A percentile compares a stretch with the other conserved stretches of the same genome.
Conservation (phyloP, 2,329 filamentous ascomycete genomes). For the Chaetomium globosum region DNA sequence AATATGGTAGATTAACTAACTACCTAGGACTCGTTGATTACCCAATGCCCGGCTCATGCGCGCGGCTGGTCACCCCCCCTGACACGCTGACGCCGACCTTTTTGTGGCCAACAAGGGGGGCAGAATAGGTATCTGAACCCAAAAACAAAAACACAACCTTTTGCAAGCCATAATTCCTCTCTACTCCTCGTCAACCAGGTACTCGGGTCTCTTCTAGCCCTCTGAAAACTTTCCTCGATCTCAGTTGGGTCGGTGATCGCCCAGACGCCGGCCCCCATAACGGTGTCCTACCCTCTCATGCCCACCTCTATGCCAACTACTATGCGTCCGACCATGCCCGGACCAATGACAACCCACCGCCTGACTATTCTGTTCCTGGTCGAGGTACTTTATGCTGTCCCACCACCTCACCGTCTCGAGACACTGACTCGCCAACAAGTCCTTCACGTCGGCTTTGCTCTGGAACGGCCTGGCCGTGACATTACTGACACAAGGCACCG, state of each 20-base stretch:
- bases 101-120: not conserved
- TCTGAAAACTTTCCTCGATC: slow-evolving; percentile 66
- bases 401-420: slow-evolving; percentile 95
- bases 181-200: slow-evolving; percentile 52
- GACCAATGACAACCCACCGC: slow-evolving; percentile 89
- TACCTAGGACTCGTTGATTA: not conserved
- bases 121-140: not conserved
- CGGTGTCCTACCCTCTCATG: slow-evolving; percentile 73
- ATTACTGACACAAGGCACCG: slow-evolving; percentile 81
- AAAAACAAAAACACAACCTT: not conserved
- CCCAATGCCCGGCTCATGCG: slow-evolving; percentile 12
- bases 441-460: slow-evolving; percentile 73
- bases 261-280: slow-evolving; percentile 92
- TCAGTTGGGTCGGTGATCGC: slow-evolving; percentile 80
- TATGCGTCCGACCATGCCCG: slow-evolving; percentile 90
- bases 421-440: slow-evolving; percentile 76
- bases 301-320: slow-evolving; percentile 94
- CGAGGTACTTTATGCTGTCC: slow-evolving; percentile 86
- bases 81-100: not conserved
- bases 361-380: slow-evolving; percentile 79
- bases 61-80: not conserved
- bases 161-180: not conserved
- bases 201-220: slow-evolving; percentile 66
- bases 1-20: not conserved
- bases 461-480: slow-evolving; percentile 78